These are phyloP conservation scores for Hericium erinaceus DNA, from an alignment of 768 basidiomycete species.

Conservation along the genomic window DNA sequence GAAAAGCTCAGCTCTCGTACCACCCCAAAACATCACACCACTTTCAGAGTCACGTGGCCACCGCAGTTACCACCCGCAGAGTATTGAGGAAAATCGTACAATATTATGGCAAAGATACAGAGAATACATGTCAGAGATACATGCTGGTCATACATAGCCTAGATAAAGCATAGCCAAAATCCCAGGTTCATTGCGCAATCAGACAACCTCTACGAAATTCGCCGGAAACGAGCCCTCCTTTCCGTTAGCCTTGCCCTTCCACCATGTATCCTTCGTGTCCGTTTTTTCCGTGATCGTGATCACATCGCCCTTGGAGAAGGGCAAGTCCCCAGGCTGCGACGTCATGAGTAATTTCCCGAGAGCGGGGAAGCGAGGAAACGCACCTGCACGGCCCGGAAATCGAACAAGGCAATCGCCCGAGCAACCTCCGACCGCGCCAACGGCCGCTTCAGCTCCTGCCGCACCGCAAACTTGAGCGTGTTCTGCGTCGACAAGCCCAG, in stretches of 20 bases:
- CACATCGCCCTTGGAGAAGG: constrained; percentile 69
- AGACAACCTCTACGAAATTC: constrained; percentile 69
- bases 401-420: constrained; percentile 65
- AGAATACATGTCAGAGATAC: no score
- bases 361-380: constrained; percentile 6
- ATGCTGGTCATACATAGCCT: no score
- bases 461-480: constrained; percentile 28
- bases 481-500: constrained; percentile 1
- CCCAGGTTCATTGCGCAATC: neutral
- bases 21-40: no score
- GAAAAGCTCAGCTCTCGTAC: no score
- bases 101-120: no score
- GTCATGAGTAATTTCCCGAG: neutral
- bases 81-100: no score
- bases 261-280: constrained; percentile 72
- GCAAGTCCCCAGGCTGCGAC: constrained; percentile 57
- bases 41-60: no score
- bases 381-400: constrained; percentile 69
- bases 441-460: constrained; percentile 40
- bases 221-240: constrained; percentile 70
- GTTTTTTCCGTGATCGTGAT: constrained; percentile 63
- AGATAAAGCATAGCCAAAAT: no score
- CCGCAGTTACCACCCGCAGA: no score
- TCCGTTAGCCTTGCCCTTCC: constrained; percentile 61
- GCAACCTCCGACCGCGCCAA: constrained; percentile 47